A percentile compares a stretch with the other conserved stretches of the same genome.
Conservation (phyloP, 2,329 filamentous ascomycete species). For the Ascochyta clinopodiicola region DNA sequence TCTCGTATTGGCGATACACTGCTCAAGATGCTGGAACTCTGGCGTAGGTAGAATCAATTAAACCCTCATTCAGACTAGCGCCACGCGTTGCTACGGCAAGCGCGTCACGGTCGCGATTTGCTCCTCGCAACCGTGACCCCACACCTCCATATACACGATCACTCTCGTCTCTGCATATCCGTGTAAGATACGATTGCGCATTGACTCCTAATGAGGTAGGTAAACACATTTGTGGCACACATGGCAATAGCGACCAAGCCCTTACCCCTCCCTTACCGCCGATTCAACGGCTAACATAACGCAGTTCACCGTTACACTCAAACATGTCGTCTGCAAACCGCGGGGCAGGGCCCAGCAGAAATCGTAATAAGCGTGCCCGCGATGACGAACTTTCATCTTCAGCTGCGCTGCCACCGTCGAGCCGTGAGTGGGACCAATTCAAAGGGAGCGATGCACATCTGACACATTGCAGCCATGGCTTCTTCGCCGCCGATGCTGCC, state of each 20-base stretch:
- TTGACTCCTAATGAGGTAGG: constrained; percentile 32
- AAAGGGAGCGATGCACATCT: constrained; percentile 14
- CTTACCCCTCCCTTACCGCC: constrained; percentile 29
- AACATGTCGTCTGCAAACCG: constrained; percentile 86
- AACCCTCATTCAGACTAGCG: constrained; percentile 9
- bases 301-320: constrained; percentile 80
- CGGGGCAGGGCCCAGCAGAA: constrained; percentile 61
- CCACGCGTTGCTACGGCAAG: constrained; percentile 10
- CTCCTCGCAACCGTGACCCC: constrained; percentile 13
- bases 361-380: constrained; percentile 70
- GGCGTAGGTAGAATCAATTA: constrained; percentile 6
- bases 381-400: constrained; percentile 67
- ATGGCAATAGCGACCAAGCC: constrained; percentile 13
- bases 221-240: constrained; percentile 1
- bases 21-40: constrained; percentile 8
- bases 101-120: constrained; percentile 10
- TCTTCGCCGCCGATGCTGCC: constrained; percentile 71
- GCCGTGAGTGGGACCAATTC: constrained; percentile 58
- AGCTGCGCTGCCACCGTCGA: constrained; percentile 65
- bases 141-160: constrained; percentile 12
- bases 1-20: not conserved
- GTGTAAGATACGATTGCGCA: constrained; percentile 4
- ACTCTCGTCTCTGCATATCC: constrained; percentile 6
- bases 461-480: constrained; percentile 54
- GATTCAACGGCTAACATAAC: constrained; percentile 26